Base-by-base conservation (phyloP, 2,329 filamentous ascomycete genomes). In the Cryoendolithus antarcticus region DNA sequence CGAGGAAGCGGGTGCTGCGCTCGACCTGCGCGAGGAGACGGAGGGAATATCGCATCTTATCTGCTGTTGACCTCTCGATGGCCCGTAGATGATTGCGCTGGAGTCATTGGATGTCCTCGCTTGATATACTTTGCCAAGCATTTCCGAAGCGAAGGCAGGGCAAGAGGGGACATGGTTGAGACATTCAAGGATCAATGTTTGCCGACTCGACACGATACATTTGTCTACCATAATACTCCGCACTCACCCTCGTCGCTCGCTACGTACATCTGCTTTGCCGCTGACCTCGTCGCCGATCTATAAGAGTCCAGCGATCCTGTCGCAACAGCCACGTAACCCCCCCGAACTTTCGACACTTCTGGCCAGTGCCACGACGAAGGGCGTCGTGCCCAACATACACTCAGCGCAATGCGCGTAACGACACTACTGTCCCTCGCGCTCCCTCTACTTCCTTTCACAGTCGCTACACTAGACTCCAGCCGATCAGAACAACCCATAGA, bases 11-110 rank as follows among this genome's bases (percentile, higher is more conserved):
- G 48, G 77, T 71, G 32, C 40, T 43, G 33, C 41, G 43, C 69
- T 82, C 83, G 60, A 85, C 79, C 61, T 72, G 73, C 61, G 89
- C 89, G 61, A 96, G 70, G 57, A 91, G 77, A 63, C 85, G 78
- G 60, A 80, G 62, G 58, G 86, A 80, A 59, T 77, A 72, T 66
- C 86, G 78, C 89, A 96, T 96, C 49, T 57, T 83, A 60, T 53
- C 30, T 41, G 39, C 43, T 30, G 27, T 37, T 35, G 32, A 19
- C 15, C 15, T 19, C 15, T 19, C 15, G 15, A 19, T 19, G 15
- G 15, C 15, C 15, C 15, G 15, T 19, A 19, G 15, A 19, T 19
- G 15, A 19, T 19, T 19, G 15, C 15, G 15, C 15, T 19, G 15
- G 15, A 19, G 15, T 19, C 15, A 19, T 5, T 19, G 15, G 15